Conservation (phyloP, 805 yeast species). For the Metschnikowia koreensis region DNA sequence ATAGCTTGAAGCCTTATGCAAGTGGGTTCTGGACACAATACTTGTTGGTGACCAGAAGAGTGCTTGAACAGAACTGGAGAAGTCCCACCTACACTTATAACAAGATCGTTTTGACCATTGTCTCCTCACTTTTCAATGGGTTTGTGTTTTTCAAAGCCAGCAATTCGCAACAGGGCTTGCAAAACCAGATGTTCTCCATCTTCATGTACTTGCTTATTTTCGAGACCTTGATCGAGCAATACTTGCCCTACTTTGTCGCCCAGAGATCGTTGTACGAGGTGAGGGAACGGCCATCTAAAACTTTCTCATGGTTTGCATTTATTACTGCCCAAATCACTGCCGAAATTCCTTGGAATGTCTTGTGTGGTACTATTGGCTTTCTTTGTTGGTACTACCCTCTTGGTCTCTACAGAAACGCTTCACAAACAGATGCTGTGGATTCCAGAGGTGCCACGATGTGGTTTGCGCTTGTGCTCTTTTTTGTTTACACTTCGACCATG, state of each 20-base stretch:
- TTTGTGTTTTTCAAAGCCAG: slow-evolving; percentile 67
- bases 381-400: slow-evolving; percentile 59
- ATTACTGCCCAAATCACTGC: slow-evolving; percentile 38
- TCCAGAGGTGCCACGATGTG: slow-evolving; percentile 38
- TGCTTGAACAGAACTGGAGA: slow-evolving; percentile 50
- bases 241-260: slow-evolving; percentile 39
- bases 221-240: slow-evolving; percentile 37
- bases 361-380: slow-evolving; percentile 56
- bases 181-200: slow-evolving; percentile 59
- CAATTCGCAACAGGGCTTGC: slow-evolving; percentile 54
- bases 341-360: slow-evolving; percentile 48
- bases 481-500: slow-evolving; percentile 19
- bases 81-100: slow-evolving; percentile 60
- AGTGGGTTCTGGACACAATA: slow-evolving; percentile 57
- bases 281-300: slow-evolving; percentile 42
- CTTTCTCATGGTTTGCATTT: slow-evolving; percentile 42
- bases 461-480: slow-evolving; percentile 22
- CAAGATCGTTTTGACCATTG: slow-evolving; percentile 52
- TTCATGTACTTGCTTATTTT: slow-evolving; percentile 43
- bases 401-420: slow-evolving; percentile 14
- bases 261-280: slow-evolving; percentile 46
- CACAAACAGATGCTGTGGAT: slow-evolving; percentile 15
- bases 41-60: slow-evolving; percentile 16
- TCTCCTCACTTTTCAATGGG: slow-evolving; percentile 62
- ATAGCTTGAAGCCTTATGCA: slow-evolving; percentile 22